A percentile compares a stretch with the other conserved stretches of the same genome.
Evolutionary conservation across 1,139 yeast genomes (phyloP).

Genomic region (Geotrichum reessii): DNA sequence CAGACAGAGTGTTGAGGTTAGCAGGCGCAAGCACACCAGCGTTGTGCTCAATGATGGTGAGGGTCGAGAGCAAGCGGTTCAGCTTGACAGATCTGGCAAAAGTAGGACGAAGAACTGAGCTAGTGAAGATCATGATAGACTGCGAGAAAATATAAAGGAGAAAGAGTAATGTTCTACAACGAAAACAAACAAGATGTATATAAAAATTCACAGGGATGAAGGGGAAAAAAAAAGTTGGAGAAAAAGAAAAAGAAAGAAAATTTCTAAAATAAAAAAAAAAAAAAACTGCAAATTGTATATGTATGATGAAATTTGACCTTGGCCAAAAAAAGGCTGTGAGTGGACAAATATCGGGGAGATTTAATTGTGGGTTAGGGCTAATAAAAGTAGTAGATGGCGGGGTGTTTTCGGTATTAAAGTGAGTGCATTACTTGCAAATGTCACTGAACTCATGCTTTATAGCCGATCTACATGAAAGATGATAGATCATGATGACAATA

Average conservation of each 20-base stretch:
- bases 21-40: conserved; percentile 55
- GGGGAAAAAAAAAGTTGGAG: neutral
- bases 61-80: conserved; percentile 48
- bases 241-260: conserved; percentile 1
- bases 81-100: neutral
- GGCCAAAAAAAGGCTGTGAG: neutral
- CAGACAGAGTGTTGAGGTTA: conserved; percentile 47
- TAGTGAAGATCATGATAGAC: conserved; percentile 10
- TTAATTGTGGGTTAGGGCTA: conserved; percentile 12
- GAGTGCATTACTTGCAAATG: neutral
- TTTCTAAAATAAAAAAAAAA: neutral
- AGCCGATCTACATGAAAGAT: neutral
- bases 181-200: too few relatives aligned
- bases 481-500: too few relatives aligned
- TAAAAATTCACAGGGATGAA: too few relatives aligned
- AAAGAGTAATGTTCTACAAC: too few relatives aligned
- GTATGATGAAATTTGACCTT: neutral
- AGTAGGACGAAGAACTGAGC: conserved; percentile 5
- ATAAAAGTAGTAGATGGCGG: conserved; percentile 6
- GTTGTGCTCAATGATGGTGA: conserved; percentile 65
- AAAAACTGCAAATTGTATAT: neutral
- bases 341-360: conserved; percentile 5
- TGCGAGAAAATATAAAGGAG: neutral
- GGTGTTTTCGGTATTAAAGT: conserved; percentile 11
- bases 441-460: neutral